Evolutionary conservation across 2,329 filamentous ascomycete species (phyloP).

Genomic region (Tolypocladium cylindrosporum): DNA sequence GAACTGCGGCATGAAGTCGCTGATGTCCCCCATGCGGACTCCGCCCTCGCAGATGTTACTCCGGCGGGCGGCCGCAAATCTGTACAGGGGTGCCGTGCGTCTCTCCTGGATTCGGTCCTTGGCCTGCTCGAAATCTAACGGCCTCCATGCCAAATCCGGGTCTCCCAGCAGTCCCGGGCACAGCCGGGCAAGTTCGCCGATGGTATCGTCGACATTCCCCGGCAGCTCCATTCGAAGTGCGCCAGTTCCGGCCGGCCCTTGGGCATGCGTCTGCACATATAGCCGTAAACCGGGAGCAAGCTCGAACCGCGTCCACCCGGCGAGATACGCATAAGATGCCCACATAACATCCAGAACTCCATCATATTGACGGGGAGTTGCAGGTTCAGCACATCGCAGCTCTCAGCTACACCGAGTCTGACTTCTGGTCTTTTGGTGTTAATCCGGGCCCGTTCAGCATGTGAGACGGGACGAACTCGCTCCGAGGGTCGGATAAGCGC

Average conservation of each 20-base stretch:
- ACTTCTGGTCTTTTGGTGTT: background rate
- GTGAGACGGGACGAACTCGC: background rate
- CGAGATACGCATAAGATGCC: background rate
- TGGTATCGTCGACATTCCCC: background rate
- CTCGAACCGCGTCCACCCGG: background rate
- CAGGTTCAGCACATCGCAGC: too few species aligned
- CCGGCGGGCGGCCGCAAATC: background rate
- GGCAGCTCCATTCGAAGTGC: background rate
- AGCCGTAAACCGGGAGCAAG: background rate
- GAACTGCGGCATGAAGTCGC: background rate
- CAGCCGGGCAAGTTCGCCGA: background rate
- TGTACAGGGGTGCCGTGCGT: background rate
- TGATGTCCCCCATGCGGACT: background rate
- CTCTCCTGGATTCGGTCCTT: background rate
- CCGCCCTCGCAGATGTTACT: background rate
- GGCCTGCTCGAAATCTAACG: background rate
- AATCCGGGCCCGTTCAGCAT: background rate
- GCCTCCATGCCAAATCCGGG: background rate
- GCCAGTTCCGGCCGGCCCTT: background rate
- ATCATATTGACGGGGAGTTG: too few species aligned
- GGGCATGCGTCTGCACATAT: background rate
- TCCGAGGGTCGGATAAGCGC: background rate
- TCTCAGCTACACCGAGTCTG: too few species aligned
- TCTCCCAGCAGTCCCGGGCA: background rate
- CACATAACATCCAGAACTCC: background rate